Percentiles rank a stretch among this genome's conserved stretches.
Conservation (phyloP, 495 filamentous ascomycete species). For the Penicillium lagena region DNA sequence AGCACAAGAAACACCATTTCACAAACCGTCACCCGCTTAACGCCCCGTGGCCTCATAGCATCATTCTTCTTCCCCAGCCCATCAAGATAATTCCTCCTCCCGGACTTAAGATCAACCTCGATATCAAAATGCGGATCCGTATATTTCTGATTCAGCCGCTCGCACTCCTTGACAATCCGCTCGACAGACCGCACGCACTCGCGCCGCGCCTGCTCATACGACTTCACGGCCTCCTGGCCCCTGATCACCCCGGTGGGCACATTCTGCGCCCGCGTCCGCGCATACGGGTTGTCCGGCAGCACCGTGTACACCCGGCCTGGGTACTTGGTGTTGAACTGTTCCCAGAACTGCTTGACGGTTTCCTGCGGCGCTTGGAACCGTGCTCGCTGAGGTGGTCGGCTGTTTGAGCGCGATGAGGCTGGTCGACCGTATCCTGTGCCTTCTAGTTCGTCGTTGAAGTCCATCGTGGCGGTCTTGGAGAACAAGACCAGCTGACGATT, state of each 20-base stretch:
- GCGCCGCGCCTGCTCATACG: constrained; percentile 66
- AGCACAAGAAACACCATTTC: not conserved
- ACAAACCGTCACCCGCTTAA: constrained; percentile 57
- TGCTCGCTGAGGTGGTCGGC: constrained; percentile 36
- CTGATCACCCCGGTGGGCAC: constrained; percentile 44
- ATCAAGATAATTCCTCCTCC: constrained; percentile 54
- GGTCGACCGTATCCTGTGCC: no score
- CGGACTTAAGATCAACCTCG: constrained; percentile 66
- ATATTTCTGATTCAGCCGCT: constrained; percentile 83
- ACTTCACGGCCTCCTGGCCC: constrained; percentile 51
- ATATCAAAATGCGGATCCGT: constrained; percentile 86
- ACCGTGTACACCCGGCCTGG: constrained; percentile 60
- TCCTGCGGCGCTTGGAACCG: constrained; percentile 60
- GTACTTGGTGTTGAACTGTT: constrained; percentile 61
- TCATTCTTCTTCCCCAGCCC: constrained; percentile 41
- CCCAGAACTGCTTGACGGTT: constrained; percentile 72
- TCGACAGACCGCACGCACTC: constrained; percentile 69
- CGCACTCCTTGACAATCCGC: constrained; percentile 77
- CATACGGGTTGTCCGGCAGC: constrained; percentile 67
- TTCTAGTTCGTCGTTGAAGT: constrained; percentile 27
- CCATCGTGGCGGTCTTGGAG: constrained; percentile 11
- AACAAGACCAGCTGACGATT: not conserved
- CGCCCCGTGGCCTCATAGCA: constrained; percentile 48
- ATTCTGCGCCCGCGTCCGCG: constrained; percentile 53
- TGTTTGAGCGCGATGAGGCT: constrained; percentile 32